Base-by-base conservation (phyloP, 805 yeast species). In the Myxozyma melibiosi region DNA sequence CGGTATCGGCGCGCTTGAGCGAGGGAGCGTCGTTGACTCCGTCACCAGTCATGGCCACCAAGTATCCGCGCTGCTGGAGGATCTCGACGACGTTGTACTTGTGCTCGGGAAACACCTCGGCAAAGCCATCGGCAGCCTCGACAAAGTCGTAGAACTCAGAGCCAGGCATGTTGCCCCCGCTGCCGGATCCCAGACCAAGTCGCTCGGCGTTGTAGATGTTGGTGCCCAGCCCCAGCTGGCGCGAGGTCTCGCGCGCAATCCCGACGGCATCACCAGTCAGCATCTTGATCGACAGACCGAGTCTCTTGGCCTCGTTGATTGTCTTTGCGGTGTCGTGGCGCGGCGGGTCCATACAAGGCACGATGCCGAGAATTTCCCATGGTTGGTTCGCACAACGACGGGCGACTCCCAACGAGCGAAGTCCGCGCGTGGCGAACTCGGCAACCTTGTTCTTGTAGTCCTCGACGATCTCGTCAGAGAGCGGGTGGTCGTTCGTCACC, bases 321-420 rank as follows among this genome's bases (percentile, higher is more conserved):
- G 97, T 90, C 73, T 84, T 84, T 71, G 94, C 96, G 80, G 97
- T 90, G 78, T 90, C 97, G 79, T 90, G 96, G 84, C 97, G 87
- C 79, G 97, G 96, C 73, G 96, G 96, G 79, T 90, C 97, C 91
- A 88, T 87, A 80, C 96, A 90, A 76, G 97, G 97, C 96, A 90
- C 89, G 76, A 90, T 90, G 76, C 97, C 97, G 73, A 90, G 80
- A 69, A 90, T 90, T 80, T 90, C 96, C 96, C 96, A 90, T 84
- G 88, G 94, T 71, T 94, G 94, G 78, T 88, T 96, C 78, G 94
- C 96, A 82, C 95, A 85, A 90, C 89, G 89, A 84, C 97, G 88
- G 66, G 97, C 97, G 80, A 90, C 96, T 86, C 97, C 97, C 74
- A 90, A 82, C 72, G 97, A 90, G 79, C 97, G 83, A 92, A 89